Percentiles rank a stretch among this genome's conserved stretches.
Evolutionary conservation across 345 rosid species (phyloP).

Genomic region (Geranium rotundifolium): DNA sequence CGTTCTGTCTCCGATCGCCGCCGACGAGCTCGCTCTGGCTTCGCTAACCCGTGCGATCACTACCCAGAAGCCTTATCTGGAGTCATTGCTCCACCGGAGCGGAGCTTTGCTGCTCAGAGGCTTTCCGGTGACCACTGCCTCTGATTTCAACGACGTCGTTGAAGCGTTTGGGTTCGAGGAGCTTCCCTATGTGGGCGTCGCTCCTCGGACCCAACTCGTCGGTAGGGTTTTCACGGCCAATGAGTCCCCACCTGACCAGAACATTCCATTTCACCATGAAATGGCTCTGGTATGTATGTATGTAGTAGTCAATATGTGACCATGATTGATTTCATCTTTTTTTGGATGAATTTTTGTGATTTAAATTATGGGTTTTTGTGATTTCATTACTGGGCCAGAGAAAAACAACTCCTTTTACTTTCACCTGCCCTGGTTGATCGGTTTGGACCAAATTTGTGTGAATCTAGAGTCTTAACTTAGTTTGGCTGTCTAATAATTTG

Average conservation of each 20-base stretch:
- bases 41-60: constrained; percentile 23
- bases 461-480: no score
- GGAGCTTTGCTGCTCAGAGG: constrained; percentile 73
- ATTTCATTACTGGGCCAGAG: background rate
- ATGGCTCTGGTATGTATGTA: constrained; percentile 61
- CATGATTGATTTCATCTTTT: no score
- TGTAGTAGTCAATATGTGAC: no score
- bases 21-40: constrained; percentile 19
- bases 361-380: background rate
- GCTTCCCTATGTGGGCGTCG: constrained; percentile 87
- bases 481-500: no score
- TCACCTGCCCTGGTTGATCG: no score
- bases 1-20: constrained; percentile 28
- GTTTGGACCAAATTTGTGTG: background rate
- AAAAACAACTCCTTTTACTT: background rate
- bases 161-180: constrained; percentile 85
- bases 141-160: constrained; percentile 73
- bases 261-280: constrained; percentile 86
- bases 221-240: constrained; percentile 90
- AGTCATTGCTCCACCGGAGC: constrained; percentile 42
- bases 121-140: constrained; percentile 45
- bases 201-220: constrained; percentile 63
- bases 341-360: background rate
- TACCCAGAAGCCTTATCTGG: constrained; percentile 40
- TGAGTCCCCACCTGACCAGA: constrained; percentile 88